These are phyloP conservation scores for Mycocentrospora acerina DNA, from an alignment of 2,329 filamentous ascomycete genomes.

Conservation along the genomic window DNA sequence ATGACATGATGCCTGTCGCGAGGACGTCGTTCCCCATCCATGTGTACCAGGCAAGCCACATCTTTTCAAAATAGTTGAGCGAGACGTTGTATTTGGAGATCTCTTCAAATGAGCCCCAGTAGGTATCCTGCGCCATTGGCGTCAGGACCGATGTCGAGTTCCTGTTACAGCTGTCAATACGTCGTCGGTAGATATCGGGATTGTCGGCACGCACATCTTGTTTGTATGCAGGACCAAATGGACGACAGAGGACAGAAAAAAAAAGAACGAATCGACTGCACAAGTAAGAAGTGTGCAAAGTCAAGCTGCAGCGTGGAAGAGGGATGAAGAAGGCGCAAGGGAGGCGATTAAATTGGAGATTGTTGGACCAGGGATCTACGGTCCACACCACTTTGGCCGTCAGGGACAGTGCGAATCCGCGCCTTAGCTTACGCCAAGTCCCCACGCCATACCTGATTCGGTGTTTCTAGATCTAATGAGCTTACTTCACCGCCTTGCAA, in stretches of 20 bases:
- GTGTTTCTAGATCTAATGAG: conserved; percentile 11
- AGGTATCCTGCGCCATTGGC: conserved; percentile 54
- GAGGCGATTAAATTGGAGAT: conserved; percentile 35
- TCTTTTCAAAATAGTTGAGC: conserved; percentile 80
- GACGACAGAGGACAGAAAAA: not conserved
- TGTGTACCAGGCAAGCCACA: conserved; percentile 95
- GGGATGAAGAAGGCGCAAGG: conserved; percentile 18
- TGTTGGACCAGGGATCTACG: conserved; percentile 25
- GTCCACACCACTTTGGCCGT: conserved; percentile 30
- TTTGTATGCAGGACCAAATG: conserved; percentile 13
- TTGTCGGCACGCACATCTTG: conserved; percentile 27
- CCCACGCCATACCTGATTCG: conserved; percentile 3
- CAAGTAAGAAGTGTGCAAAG: conserved; percentile 6
- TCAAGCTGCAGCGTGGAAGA: conserved; percentile 19
- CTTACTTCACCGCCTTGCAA: conserved; percentile 20
- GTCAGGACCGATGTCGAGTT: conserved; percentile 39
- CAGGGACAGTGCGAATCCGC: conserved; percentile 23
- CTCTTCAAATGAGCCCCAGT: conserved; percentile 67
- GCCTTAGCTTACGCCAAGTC: conserved; percentile 19
- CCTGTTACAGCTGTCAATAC: conserved; percentile 30
- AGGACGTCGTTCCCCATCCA: conserved; percentile 98
- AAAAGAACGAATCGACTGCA: conserved; percentile 18
- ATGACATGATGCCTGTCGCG: conserved; percentile 96
- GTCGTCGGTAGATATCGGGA: conserved; percentile 9
- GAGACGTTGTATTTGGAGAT: conserved; percentile 75